Base-by-base conservation (phyloP, 2,329 filamentous ascomycete species). In the Alternaria atra region DNA sequence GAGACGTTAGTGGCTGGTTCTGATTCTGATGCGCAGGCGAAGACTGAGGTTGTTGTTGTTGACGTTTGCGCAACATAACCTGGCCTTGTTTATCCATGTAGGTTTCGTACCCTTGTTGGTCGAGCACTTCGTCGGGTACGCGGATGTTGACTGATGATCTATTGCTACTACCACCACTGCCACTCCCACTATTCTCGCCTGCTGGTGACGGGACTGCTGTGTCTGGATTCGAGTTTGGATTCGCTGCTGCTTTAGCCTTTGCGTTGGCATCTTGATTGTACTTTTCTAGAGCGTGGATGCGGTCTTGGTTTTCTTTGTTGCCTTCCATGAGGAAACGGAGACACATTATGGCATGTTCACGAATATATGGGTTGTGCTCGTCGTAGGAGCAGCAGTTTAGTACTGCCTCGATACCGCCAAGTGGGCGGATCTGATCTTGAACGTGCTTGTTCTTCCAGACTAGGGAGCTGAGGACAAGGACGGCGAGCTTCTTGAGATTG, bases 311-410 rank as follows among this genome's bases (percentile, higher is more conserved):
- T 58, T 89, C 89, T 32, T 89, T 86, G 61, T 89, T 92, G 12
- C 90, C 90, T 68, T 92, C 90, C 80, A 92, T 86, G 6, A 91
- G 83, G 55, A 80, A 80, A 1, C 79, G 71, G 4, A 80, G 68
- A 47, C 86, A 89, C 67, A 87, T 81, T 59, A 83, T 83, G 63
- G 86, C 85, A 65, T 88, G 91, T 78, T 98, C 94, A 72, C 94
- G 92, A 65, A 97, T 94, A 75, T 94, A 97, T 0, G 93, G 93
- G 73, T 97, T 97, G 80, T 97, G 89, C 69, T 94, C 93, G 74
- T 98, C 94, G 75, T 95, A 95, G 32, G 89, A 87, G 71, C 93
- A 97, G 79, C 93, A 97, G 73, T 93, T 93, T 15, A 97, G 86
- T 20, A 98, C 85, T 0, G 92, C 90, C 68, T 97, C 91, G 43